These are phyloP conservation scores for Glycine latifolia DNA, from an alignment of 306 rosid genomes.

Conservation along the genomic window DNA sequence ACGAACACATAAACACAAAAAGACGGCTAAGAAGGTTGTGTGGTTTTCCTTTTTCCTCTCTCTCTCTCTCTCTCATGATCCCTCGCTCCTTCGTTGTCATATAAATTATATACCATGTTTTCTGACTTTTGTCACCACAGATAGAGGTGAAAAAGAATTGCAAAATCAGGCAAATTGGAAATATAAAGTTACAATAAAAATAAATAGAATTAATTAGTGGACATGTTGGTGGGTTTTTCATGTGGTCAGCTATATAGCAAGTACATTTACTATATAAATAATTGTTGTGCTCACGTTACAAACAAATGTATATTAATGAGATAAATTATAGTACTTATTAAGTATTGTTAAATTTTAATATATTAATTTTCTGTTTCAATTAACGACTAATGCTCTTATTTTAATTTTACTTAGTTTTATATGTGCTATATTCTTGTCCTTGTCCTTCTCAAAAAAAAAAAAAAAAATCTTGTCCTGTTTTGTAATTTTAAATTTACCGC, in stretches of 20 bases:
- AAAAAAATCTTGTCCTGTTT: neutral
- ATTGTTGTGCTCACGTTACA: neutral
- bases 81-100: neutral
- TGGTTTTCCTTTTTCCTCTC: slow-evolving; percentile 25
- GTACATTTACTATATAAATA: neutral
- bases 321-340: neutral
- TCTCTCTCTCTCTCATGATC: neutral
- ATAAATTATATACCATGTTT: slow-evolving; percentile 27
- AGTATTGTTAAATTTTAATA: neutral
- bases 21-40: slow-evolving; percentile 60
- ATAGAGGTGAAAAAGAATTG: too few relatives aligned
- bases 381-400: neutral
- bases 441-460: too few relatives aligned
- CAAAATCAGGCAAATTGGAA: slow-evolving; percentile 34
- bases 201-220: neutral
- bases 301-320: neutral
- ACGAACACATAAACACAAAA: slow-evolving; percentile 66
- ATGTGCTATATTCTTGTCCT: neutral
- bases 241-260: neutral
- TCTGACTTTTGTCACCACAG: slow-evolving; percentile 27
- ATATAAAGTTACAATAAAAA: neutral
- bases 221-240: slow-evolving; percentile 14
- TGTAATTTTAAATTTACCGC: neutral
- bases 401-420: neutral
- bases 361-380: neutral